Conservation (phyloP, 73 alveolate species). For the Tetrahymena thermophila region DNA sequence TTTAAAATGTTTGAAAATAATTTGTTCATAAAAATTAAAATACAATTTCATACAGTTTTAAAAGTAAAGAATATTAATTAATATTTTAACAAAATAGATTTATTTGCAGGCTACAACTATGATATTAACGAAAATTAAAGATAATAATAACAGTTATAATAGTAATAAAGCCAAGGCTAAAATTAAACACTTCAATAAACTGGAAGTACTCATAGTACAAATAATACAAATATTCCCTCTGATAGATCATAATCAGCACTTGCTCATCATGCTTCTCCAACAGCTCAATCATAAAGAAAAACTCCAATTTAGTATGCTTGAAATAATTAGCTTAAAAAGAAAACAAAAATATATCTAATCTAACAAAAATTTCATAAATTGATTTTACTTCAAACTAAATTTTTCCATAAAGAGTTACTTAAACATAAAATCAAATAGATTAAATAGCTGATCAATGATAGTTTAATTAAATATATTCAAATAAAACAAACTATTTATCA, state of each 20-base stretch:
- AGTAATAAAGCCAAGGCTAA: not conserved
- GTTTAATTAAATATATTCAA: not conserved
- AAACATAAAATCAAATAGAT: too few relatives aligned
- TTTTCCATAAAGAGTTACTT: not conserved
- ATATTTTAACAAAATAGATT: not conserved
- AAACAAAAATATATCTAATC: not conserved
- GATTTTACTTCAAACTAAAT: not conserved
- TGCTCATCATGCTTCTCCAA: not conserved
- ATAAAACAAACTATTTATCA: not conserved
- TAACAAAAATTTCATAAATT: not conserved
- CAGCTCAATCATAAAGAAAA: not conserved
- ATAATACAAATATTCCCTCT: not conserved
- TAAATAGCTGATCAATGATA: not conserved
- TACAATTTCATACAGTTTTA: too few relatives aligned
- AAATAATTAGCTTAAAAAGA: not conserved
- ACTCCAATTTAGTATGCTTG: not conserved
- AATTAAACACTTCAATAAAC: not conserved
- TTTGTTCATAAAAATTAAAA: not conserved
- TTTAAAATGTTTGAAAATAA: not conserved
- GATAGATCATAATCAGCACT: not conserved
- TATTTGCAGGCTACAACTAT: not conserved
- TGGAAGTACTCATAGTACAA: not conserved
- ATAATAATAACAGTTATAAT: not conserved
- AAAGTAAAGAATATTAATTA: not conserved
- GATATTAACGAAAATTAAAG: not conserved